Conservation (phyloP, 2,329 filamentous ascomycete genomes). For the Phialophora expanda region DNA sequence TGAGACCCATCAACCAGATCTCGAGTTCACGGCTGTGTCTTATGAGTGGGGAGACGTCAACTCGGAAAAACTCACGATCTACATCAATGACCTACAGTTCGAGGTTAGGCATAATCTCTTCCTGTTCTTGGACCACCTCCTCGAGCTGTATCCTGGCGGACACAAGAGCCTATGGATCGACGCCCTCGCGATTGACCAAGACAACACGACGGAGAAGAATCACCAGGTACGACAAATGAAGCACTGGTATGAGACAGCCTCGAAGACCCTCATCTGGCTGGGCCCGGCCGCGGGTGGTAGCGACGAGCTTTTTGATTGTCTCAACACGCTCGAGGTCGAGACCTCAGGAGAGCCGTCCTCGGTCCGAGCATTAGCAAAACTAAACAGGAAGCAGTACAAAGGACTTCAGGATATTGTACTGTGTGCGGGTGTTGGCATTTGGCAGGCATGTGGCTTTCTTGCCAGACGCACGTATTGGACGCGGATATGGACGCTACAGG, state of each 20-base stretch:
- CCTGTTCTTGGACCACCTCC: neutral
- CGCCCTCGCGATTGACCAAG: neutral
- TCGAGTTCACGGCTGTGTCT: neutral
- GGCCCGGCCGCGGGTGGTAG: neutral
- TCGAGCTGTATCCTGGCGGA: neutral
- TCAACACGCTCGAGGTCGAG: neutral
- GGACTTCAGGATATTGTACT: neutral
- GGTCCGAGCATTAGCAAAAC: neutral
- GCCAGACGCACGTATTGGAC: conserved; percentile 4
- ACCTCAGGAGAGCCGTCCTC: neutral
- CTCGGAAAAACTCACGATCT: neutral
- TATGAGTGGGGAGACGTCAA: neutral
- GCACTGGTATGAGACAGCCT: neutral
- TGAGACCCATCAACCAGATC: neutral
- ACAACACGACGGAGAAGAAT: neutral
- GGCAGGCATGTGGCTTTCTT: neutral
- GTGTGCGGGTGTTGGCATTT: neutral
- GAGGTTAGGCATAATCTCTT: neutral
- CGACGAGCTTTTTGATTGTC: neutral
- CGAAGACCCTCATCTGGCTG: neutral
- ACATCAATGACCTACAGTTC: neutral
- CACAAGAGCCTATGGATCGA: neutral
- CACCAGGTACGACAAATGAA: conserved; percentile 1
- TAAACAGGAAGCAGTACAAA: neutral
- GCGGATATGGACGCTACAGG: conserved; percentile 1